phyloP scores from a whole-genome alignment of 257 asterid species.

The Jaltomata sinuosa region DNA sequence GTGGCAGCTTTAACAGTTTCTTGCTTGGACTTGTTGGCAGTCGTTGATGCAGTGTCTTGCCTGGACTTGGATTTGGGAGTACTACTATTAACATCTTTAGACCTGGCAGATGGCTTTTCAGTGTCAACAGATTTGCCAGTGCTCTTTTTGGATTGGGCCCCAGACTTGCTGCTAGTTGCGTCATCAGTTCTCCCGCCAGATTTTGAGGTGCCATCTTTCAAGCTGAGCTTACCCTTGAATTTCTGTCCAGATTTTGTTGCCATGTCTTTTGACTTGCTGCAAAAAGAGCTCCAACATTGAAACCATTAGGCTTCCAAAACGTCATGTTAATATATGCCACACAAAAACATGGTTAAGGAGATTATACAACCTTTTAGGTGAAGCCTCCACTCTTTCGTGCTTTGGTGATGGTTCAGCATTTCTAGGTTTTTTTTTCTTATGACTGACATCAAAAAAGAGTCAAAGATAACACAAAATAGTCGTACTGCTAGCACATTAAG shows the following conservation, averaged over 20 bases:
- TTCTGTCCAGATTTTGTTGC: slow-evolving; percentile 38
- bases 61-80: slow-evolving; percentile 32
- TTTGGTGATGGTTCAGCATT: slow-evolving; percentile 37
- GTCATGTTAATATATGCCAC: not conserved
- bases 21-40: slow-evolving; percentile 24
- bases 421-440: slow-evolving; percentile 46
- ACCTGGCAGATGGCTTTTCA: slow-evolving; percentile 34
- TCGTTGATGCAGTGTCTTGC: slow-evolving; percentile 5
- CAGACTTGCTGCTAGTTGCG: slow-evolving; percentile 19
- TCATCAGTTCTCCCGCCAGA: slow-evolving; percentile 35
- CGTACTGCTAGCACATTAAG: not conserved
- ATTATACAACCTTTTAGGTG: slow-evolving; percentile 44
- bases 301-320: slow-evolving; percentile 6
- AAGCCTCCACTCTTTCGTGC: slow-evolving; percentile 39
- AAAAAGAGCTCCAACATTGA: slow-evolving; percentile 15
- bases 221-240: slow-evolving; percentile 33
- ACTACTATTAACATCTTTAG: slow-evolving; percentile 36
- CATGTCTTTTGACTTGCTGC: slow-evolving; percentile 43
- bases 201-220: slow-evolving; percentile 30
- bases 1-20: not conserved
- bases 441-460: slow-evolving; percentile 29
- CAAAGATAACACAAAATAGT: not conserved
- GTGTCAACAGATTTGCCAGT: slow-evolving; percentile 29
- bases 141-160: slow-evolving; percentile 1
- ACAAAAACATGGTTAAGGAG: not conserved